Percentiles rank a stretch among this genome's conserved stretches.
These are phyloP conservation scores for Panicum virgatum DNA, from an alignment of 202 grass and related monocot genomes.

Conservation along the genomic window DNA sequence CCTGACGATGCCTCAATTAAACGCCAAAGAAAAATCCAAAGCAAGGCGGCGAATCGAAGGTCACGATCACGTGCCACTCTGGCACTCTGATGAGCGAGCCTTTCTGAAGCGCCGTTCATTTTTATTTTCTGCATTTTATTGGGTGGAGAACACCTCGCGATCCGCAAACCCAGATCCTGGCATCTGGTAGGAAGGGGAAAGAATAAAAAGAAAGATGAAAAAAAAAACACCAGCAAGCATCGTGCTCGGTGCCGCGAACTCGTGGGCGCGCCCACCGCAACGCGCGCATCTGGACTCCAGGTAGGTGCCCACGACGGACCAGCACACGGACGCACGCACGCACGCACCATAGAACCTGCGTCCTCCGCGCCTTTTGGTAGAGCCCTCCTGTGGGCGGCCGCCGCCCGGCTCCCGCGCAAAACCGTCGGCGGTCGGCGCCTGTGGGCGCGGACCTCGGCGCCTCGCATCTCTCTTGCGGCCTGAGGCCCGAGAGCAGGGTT, in stretches of 20 bases:
- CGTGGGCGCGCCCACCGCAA: neutral
- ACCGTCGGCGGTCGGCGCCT: conserved; percentile 2
- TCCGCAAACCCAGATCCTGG: neutral
- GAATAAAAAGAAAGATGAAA: too few relatives aligned
- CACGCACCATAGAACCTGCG: neutral
- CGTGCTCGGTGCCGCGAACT: neutral
- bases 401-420: neutral
- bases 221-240: neutral
- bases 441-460: neutral
- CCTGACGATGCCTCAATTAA: neutral
- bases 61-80: neutral
- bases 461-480: neutral
- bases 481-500: neutral
- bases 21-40: neutral
- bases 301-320: neutral
- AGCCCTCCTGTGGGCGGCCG: neutral
- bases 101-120: neutral
- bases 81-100: too few relatives aligned
- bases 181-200: neutral
- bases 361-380: neutral
- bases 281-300: neutral
- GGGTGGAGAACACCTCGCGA: neutral
- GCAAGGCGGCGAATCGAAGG: neutral
- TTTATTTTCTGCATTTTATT: too few relatives aligned
- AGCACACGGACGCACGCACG: neutral